A percentile compares a stretch with the other conserved stretches of the same genome.
Conservation (phyloP, 2,329 filamentous ascomycete genomes). For the Fusarium sublunatum region DNA sequence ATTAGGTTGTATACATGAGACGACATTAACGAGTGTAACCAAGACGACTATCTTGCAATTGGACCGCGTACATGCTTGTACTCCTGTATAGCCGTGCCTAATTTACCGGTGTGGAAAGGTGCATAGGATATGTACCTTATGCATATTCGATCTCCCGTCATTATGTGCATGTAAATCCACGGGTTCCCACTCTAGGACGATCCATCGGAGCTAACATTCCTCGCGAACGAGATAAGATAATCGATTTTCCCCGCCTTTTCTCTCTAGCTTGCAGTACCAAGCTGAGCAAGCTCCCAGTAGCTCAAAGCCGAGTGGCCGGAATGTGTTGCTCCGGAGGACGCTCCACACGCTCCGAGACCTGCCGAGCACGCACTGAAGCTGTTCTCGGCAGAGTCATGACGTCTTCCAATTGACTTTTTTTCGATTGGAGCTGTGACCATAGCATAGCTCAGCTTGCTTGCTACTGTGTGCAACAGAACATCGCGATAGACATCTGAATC, state of each 20-base stretch:
- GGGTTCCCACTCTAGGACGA: neutral
- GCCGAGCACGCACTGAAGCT: slow-evolving; percentile 4
- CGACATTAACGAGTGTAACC: neutral
- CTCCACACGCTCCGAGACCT: neutral
- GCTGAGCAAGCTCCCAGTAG: neutral
- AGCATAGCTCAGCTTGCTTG: neutral
- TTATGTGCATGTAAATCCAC: neutral
- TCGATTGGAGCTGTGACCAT: neutral
- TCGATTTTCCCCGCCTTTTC: neutral
- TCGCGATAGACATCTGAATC: neutral
- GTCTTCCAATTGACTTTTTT: slow-evolving; percentile 28
- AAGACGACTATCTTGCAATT: neutral
- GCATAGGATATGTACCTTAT: slow-evolving; percentile 1
- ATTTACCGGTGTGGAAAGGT: slow-evolving; percentile 23
- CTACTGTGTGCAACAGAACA: neutral
- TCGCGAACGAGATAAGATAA: slow-evolving; percentile 1
- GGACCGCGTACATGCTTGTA: neutral
- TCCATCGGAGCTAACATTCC: slow-evolving; percentile 25
- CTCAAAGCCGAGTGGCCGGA: slow-evolving; percentile 1
- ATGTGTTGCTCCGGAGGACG: slow-evolving; percentile 5
- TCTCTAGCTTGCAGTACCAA: no score
- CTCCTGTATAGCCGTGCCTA: neutral
- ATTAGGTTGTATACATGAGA: neutral
- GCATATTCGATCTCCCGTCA: neutral
- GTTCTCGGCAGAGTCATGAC: slow-evolving; percentile 28